Base-by-base conservation (phyloP, 306 rosid genomes). In the Malus sieversii region DNA sequence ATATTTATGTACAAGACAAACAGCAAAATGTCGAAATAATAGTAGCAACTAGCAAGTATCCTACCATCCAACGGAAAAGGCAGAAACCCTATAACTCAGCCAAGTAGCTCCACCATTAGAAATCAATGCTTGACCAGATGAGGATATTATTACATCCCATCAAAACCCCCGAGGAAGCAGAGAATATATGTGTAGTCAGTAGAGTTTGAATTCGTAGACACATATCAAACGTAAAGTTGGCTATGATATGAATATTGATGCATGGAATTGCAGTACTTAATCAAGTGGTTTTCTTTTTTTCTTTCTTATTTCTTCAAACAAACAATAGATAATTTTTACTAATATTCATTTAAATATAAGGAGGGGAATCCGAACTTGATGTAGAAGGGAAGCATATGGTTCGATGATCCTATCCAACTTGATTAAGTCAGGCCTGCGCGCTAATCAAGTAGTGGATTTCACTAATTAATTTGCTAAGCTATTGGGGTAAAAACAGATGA, bases 91-190 rank as follows among this genome's bases (percentile, higher is more conserved):
- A 35, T 78, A 11, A 61, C 57, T 69, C 42, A 51, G 45, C 68
- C 72, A 70, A 74, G 65, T 67, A 61, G 25, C 25, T 25, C 25
- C 25, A 25, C 25, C 25, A 25, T 25, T 25, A 25, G 51, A 75
- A 38, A 30, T 70, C 58, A 75, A 38, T 66, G 32, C 32, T 71
- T 13, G 45, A 53, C 66, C 38, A 29, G n/a, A 55, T 0, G 40
- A 61, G 63, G 72, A 73, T 62, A 69, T 53, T 60, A 13, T 70
- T 78, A 16, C 29, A 70, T 25, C 75, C 35, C 67, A 46, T 73
- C 68, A 51, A 45, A 80, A 32, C 25, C 33, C 13, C 68, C 40
- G n/a, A 53, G 35, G 23, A 64, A 70, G 59, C 44, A 35, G 11
- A 32, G 68, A 40, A 44, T 62, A 46, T 74, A 44, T 51, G 51